phyloP scores from a whole-genome alignment of 805 yeast species.

The Candida bentonensis region DNA sequence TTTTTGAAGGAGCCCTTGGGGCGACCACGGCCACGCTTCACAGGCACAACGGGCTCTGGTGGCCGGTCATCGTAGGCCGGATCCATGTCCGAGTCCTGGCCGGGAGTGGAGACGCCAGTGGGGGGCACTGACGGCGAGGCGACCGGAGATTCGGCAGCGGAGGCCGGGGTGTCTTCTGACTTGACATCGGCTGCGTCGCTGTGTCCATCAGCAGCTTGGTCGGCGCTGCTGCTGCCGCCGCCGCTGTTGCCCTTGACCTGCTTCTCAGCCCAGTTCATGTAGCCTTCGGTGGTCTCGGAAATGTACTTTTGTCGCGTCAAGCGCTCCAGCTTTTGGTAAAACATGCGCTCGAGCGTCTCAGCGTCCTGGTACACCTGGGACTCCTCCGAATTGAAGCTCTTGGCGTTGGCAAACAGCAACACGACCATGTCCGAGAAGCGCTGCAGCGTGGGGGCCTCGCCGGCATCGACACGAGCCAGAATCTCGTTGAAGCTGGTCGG shows the following conservation, averaged over 20 bases:
- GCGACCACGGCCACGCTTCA: constrained; percentile 2
- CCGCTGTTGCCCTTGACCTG: neutral
- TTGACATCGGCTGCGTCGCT: neutral
- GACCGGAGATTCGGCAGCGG: neutral
- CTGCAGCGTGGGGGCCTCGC: constrained; percentile 39
- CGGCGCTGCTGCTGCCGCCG: neutral
- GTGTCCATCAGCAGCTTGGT: neutral
- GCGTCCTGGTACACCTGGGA: constrained; percentile 67
- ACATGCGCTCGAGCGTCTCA: constrained; percentile 37
- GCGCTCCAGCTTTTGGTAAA: constrained; percentile 18
- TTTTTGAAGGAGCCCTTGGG: constrained; percentile 2
- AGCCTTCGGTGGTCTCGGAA: neutral
- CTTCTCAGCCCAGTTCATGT: neutral
- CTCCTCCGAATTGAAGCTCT: constrained; percentile 58
- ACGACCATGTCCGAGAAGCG: constrained; percentile 45
- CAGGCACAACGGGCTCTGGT: neutral
- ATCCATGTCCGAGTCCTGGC: neutral
- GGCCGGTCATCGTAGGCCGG: neutral
- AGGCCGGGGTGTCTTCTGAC: neutral
- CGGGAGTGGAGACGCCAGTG: neutral
- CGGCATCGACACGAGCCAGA: constrained; percentile 34
- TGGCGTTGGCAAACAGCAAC: constrained; percentile 67
- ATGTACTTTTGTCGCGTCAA: constrained; percentile 1
- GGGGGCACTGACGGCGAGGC: no score
- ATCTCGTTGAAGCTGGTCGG: constrained; percentile 66